phyloP scores from a whole-genome alignment of 2,329 filamentous ascomycete species.

The Penicillium sp. region DNA sequence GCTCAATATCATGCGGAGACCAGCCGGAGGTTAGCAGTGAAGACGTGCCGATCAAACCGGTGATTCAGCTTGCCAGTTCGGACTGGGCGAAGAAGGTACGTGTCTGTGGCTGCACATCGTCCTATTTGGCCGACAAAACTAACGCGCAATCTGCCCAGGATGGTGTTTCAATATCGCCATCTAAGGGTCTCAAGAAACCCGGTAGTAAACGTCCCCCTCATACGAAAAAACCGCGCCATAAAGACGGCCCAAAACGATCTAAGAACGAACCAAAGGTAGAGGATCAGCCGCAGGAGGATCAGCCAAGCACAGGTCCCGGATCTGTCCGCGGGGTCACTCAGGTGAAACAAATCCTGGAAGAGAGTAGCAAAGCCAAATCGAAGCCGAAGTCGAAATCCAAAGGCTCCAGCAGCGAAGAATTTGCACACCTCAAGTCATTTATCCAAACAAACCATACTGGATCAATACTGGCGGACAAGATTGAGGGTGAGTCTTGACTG shows the following conservation, averaged over 20 bases:
- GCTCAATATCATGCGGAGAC: constrained; percentile 7
- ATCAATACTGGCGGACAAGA: constrained; percentile 8
- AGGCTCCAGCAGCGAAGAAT: not conserved
- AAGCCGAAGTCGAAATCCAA: not conserved
- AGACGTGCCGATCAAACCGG: not conserved
- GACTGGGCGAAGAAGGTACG: not conserved
- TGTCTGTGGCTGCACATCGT: not conserved
- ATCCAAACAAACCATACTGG: constrained; percentile 14
- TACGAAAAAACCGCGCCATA: not conserved
- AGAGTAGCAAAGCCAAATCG: not conserved
- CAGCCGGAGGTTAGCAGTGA: not conserved
- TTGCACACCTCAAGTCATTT: constrained; percentile 14
- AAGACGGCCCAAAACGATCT: not conserved
- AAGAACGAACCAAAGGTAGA: not conserved
- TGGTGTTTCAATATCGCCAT: not conserved
- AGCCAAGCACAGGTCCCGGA: not conserved
- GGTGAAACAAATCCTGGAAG: not conserved
- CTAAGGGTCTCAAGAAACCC: not conserved
- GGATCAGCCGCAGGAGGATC: not conserved
- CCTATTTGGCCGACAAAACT: not conserved
- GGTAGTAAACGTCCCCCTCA: not conserved
- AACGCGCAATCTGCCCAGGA: not conserved
- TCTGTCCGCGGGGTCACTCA: not conserved
- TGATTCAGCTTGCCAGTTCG: too few relatives aligned
- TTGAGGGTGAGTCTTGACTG: constrained; percentile 21